These are phyloP conservation scores for Alloascoidea hylecoeti DNA, from an alignment of 805 yeast species.

Conservation along the genomic window DNA sequence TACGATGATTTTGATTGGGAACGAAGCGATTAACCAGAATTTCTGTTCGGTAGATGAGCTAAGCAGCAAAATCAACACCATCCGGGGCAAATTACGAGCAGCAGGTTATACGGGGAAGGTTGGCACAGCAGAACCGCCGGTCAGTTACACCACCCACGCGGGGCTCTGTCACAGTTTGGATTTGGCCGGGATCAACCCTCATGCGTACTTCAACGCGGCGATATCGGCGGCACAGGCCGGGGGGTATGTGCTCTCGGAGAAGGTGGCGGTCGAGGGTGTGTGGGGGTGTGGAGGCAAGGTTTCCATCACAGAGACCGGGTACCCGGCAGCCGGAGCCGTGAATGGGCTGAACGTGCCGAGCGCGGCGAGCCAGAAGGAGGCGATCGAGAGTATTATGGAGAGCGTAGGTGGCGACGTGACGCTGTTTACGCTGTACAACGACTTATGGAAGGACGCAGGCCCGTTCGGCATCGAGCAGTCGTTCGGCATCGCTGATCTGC, in stretches of 20 bases:
- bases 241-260: constrained; percentile 63
- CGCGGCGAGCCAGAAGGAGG: constrained; percentile 53
- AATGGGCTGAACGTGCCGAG: constrained; percentile 69
- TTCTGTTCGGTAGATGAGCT: constrained; percentile 50
- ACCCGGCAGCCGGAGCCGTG: constrained; percentile 59
- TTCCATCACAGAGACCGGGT: constrained; percentile 76
- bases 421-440: constrained; percentile 69
- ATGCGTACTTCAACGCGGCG: constrained; percentile 62
- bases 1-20: constrained; percentile 70
- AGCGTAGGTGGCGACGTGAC: constrained; percentile 47
- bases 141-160: constrained; percentile 46
- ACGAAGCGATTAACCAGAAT: constrained; percentile 67
- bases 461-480: constrained; percentile 74
- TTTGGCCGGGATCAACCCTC: constrained; percentile 77
- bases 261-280: constrained; percentile 24
- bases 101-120: constrained; percentile 72
- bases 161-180: constrained; percentile 47
- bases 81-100: constrained; percentile 36
- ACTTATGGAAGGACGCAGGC: constrained; percentile 82
- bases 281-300: constrained; percentile 17
- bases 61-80: constrained; percentile 46
- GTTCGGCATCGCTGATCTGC: constrained; percentile 39
- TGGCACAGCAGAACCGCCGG: constrained; percentile 89
- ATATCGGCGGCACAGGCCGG: constrained; percentile 46
- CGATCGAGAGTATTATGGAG: constrained; percentile 48